Conservation (phyloP, 2,329 filamentous ascomycete genomes). For the Fusarium setosum region DNA sequence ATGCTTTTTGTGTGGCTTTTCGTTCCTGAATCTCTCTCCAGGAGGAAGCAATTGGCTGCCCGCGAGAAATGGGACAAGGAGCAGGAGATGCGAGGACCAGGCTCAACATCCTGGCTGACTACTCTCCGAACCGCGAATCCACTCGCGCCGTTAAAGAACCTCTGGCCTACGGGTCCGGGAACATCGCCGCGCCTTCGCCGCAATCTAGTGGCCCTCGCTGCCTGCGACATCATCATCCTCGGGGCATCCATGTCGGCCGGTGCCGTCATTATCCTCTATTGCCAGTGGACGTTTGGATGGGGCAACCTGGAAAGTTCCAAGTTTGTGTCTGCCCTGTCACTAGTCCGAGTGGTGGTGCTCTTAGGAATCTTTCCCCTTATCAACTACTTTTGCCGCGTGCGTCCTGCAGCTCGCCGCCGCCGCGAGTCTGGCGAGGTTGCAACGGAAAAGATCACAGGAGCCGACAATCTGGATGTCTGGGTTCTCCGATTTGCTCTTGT, state of each 20-base stretch:
- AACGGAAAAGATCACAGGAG: conserved; percentile 70
- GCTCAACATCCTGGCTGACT: conserved; percentile 44
- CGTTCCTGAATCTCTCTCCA: conserved; percentile 87
- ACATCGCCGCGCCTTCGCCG: conserved; percentile 71
- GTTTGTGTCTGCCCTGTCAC: conserved; percentile 85
- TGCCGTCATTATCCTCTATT: conserved; percentile 87
- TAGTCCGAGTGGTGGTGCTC: conserved; percentile 79
- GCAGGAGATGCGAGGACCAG: conserved; percentile 49
- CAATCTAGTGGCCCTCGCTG: conserved; percentile 85
- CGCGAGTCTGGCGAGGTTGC: conserved; percentile 50
- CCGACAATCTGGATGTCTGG: conserved; percentile 81
- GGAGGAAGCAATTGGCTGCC: conserved; percentile 75
- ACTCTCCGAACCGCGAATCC: conserved; percentile 69
- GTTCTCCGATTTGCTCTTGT: conserved; percentile 80
- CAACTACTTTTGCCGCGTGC: conserved; percentile 77
- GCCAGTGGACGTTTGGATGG: conserved; percentile 85
- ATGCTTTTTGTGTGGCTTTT: conserved; percentile 76
- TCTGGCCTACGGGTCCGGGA: conserved; percentile 77
- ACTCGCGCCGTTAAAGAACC: conserved; percentile 79
- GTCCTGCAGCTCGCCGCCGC: conserved; percentile 58
- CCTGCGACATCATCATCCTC: conserved; percentile 85
- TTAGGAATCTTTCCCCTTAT: conserved; percentile 80
- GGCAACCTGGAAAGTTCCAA: conserved; percentile 81
- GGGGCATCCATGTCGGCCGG: conserved; percentile 84
- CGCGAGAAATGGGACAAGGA: conserved; percentile 72